phyloP scores from a whole-genome alignment of 1,139 yeast species.

The Saccharomyces uvarum region DNA sequence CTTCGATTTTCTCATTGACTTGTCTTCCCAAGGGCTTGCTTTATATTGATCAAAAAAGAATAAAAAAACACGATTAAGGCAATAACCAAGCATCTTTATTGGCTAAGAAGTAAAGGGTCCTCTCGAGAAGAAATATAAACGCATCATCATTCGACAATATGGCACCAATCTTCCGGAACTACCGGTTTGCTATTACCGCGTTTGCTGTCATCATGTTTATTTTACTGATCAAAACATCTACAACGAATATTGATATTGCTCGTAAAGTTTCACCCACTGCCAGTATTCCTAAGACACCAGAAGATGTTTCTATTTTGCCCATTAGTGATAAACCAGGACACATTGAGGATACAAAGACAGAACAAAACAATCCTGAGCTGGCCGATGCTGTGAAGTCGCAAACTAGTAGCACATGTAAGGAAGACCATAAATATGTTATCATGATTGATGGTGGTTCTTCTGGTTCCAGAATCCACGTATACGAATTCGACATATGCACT shows the following conservation, averaged over 20 bases:
- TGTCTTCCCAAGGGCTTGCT: neutral
- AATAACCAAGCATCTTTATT: neutral
- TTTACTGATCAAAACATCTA: slow-evolving; percentile 27
- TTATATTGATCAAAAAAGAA: neutral
- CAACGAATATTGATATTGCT: slow-evolving; percentile 9
- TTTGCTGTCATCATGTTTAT: slow-evolving; percentile 30
- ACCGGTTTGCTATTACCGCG: slow-evolving; percentile 30
- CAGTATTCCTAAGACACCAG: slow-evolving; percentile 18
- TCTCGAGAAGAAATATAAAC: neutral
- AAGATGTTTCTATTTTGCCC: slow-evolving; percentile 18
- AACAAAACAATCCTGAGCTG: slow-evolving; percentile 19
- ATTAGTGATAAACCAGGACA: slow-evolving; percentile 23
- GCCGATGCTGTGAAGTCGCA: slow-evolving; percentile 23
- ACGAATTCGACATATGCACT: slow-evolving; percentile 78
- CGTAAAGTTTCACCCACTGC: slow-evolving; percentile 17
- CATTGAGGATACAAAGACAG: slow-evolving; percentile 17
- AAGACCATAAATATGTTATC: slow-evolving; percentile 53
- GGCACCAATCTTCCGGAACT: slow-evolving; percentile 24
- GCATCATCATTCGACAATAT: slow-evolving; percentile 3
- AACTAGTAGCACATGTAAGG: slow-evolving; percentile 23
- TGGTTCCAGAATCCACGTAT: slow-evolving; percentile 91
- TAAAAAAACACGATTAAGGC: neutral
- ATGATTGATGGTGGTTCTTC: slow-evolving; percentile 98
- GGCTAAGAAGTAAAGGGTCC: neutral
- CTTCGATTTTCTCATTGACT: neutral